Conservation (phyloP, 768 basidiomycete genomes). For the Boletus rubropictus region DNA sequence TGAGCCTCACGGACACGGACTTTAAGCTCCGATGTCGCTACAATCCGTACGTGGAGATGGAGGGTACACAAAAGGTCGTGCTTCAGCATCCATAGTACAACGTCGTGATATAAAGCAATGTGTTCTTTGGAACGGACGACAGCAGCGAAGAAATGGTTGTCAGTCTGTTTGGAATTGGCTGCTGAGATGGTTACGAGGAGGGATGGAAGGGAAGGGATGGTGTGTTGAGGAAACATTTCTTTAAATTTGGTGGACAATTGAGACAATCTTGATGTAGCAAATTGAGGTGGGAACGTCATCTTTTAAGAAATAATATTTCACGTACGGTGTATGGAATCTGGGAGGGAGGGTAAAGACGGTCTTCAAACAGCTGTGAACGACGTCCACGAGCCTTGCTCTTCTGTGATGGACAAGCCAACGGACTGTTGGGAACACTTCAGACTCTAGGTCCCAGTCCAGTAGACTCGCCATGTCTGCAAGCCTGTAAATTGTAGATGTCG, state of each 20-base stretch:
- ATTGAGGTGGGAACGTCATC: neutral
- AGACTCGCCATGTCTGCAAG: constrained; percentile 75
- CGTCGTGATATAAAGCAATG: constrained; percentile 68
- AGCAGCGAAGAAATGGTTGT: constrained; percentile 75
- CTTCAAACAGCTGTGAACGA: constrained; percentile 71
- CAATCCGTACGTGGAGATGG: constrained; percentile 79
- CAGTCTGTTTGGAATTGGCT: constrained; percentile 54
- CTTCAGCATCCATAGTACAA: constrained; percentile 88
- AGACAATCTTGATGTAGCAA: constrained; percentile 18
- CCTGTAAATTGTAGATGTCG: constrained; percentile 31
- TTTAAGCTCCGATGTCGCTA: constrained; percentile 76
- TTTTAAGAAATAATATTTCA: constrained; percentile 7
- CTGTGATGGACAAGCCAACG: constrained; percentile 88
- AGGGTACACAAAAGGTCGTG: constrained; percentile 79
- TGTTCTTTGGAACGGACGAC: constrained; percentile 65
- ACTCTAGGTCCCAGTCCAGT: constrained; percentile 77
- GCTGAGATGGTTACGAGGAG: constrained; percentile 74
- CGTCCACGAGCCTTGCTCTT: constrained; percentile 84
- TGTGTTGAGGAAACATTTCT: constrained; percentile 49
- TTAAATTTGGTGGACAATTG: constrained; percentile 57
- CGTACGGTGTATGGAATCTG: constrained; percentile 57
- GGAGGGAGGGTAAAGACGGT: constrained; percentile 76
- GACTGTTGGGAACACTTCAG: constrained; percentile 84
- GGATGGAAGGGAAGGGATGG: constrained; percentile 63
- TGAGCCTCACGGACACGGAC: constrained; percentile 49